A percentile compares a stretch with the other conserved stretches of the same genome.
Evolutionary conservation across 2,329 filamentous ascomycete species (phyloP).

Genomic region (Cytospora chrysosperma): DNA sequence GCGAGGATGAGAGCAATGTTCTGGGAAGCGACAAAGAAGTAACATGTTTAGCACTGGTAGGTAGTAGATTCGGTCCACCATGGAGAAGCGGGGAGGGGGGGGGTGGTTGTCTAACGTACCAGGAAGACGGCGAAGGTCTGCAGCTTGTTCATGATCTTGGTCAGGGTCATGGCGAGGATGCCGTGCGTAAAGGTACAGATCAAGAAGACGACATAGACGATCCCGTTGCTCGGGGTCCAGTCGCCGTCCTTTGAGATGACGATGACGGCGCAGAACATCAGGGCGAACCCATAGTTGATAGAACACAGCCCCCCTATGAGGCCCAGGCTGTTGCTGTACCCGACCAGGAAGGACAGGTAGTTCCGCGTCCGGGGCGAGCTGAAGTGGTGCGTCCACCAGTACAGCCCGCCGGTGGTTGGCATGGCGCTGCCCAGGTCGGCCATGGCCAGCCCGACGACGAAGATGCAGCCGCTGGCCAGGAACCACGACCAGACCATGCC

Average conservation of each 20-base stretch:
- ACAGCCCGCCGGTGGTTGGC: slow-evolving; percentile 57
- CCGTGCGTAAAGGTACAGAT: slow-evolving; percentile 54
- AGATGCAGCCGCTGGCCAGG: slow-evolving; percentile 55
- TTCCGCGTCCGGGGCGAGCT: slow-evolving; percentile 53
- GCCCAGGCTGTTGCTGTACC: slow-evolving; percentile 61
- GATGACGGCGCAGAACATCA: slow-evolving; percentile 59
- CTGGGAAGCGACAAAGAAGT: not conserved
- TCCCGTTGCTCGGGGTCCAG: slow-evolving; percentile 55
- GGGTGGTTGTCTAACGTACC: no score
- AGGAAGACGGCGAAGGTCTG: slow-evolving; percentile 55
- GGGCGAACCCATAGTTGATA: slow-evolving; percentile 56
- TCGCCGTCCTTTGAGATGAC: slow-evolving; percentile 55
- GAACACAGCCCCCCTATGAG: slow-evolving; percentile 61
- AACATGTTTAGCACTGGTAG: not conserved
- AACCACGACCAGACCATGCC: slow-evolving; percentile 66
- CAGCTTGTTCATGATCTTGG: slow-evolving; percentile 57
- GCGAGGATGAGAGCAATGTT: slow-evolving; percentile 56
- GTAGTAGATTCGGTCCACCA: no score
- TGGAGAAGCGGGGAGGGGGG: no score
- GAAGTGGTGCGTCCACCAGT: slow-evolving; percentile 49
- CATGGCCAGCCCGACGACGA: slow-evolving; percentile 60
- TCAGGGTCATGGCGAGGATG: slow-evolving; percentile 50
- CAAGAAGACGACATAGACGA: slow-evolving; percentile 58
- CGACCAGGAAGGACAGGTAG: slow-evolving; percentile 58
- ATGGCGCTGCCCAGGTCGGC: slow-evolving; percentile 53